A percentile compares a stretch with the other conserved stretches of the same genome.
Conservation (phyloP, 768 basidiomycete genomes). For the Mycena chlorophos region DNA sequence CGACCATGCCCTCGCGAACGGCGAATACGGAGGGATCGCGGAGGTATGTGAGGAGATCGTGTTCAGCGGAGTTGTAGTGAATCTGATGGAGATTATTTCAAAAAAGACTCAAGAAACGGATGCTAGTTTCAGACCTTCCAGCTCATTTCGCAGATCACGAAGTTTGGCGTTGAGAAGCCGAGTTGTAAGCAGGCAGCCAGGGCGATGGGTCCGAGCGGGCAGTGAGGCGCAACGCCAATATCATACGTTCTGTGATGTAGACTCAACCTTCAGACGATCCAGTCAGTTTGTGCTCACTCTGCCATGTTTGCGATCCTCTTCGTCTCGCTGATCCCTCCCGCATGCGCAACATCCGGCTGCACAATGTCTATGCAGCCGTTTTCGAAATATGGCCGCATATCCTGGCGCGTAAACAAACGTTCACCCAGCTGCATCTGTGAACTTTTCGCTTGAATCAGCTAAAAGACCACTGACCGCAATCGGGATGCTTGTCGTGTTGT, state of each 20-base stretch:
- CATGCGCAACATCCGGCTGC: conserved; percentile 58
- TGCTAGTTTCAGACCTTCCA: conserved; percentile 42
- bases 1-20: conserved; percentile 54
- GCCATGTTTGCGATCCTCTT: conserved; percentile 46
- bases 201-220: conserved; percentile 70
- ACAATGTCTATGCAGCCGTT: conserved; percentile 64
- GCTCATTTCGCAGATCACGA: conserved; percentile 49
- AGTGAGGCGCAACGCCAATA: conserved; percentile 71
- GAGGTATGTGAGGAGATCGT: conserved; percentile 65
- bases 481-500: conserved; percentile 17
- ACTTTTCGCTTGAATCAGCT: background rate
- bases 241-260: conserved; percentile 55
- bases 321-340: conserved; percentile 20
- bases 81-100: conserved; percentile 42
- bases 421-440: conserved; percentile 45
- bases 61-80: conserved; percentile 58
- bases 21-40: conserved; percentile 51
- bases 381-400: conserved; percentile 68
- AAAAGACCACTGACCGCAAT: conserved; percentile 28
- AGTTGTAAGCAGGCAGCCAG: conserved; percentile 72
- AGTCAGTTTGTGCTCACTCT: conserved; percentile 26
- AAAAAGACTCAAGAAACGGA: background rate
- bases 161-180: conserved; percentile 55
- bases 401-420: conserved; percentile 59
- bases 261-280: conserved; percentile 39